Percentiles rank a stretch among this genome's conserved stretches.
These are phyloP conservation scores for Naganishia sp. DNA, from an alignment of 1,284 basidiomycete species.

Conservation along the genomic window DNA sequence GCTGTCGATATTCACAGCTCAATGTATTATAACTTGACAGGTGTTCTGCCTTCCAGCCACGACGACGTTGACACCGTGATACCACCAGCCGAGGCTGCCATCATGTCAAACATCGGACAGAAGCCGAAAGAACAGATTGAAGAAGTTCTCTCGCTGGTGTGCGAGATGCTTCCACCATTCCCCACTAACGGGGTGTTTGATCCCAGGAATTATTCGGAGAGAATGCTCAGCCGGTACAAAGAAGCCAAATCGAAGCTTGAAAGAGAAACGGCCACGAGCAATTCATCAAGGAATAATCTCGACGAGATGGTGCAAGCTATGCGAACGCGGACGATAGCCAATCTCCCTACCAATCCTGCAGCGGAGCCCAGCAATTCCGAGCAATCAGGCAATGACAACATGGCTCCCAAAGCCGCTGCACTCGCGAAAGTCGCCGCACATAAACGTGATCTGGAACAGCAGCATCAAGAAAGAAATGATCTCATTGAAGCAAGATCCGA, in stretches of 20 bases:
- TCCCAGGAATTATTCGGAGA: conserved; percentile 83
- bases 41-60: conserved; percentile 67
- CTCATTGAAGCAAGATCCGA: conserved; percentile 71
- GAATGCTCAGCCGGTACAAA: conserved; percentile 68
- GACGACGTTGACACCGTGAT: conserved; percentile 69
- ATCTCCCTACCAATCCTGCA: conserved; percentile 38
- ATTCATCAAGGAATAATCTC: conserved; percentile 25
- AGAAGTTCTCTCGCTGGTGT: conserved; percentile 81
- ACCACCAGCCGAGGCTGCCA: conserved; percentile 78
- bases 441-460: conserved; percentile 49
- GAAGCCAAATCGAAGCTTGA: conserved; percentile 77
- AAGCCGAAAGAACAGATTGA: conserved; percentile 95
- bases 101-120: conserved; percentile 95
- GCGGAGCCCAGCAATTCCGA: conserved; percentile 22
- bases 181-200: conserved; percentile 92
- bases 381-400: conserved; percentile 13
- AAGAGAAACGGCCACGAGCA: conserved; percentile 50
- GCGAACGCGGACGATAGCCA: conserved; percentile 57
- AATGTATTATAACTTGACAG: conserved; percentile 88
- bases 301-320: conserved; percentile 29
- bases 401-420: conserved; percentile 31
- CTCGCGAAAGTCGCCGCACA: conserved; percentile 10
- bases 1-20: conserved; percentile 89
- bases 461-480: conserved; percentile 51
- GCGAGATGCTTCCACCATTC: conserved; percentile 84